phyloP scores from a whole-genome alignment of 345 rosid genomes.

The Isatis tinctoria region DNA sequence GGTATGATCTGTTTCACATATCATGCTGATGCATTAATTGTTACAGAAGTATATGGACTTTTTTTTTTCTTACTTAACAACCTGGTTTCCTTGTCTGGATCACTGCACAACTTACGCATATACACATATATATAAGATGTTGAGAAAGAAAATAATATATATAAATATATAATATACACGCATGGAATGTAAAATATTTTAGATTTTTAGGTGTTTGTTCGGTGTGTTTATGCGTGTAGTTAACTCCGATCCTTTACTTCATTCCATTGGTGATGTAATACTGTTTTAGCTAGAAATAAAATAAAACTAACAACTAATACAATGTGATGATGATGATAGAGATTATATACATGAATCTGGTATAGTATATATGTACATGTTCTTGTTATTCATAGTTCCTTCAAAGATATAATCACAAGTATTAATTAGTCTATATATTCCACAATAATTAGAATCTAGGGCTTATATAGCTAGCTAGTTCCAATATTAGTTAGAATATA shows the following conservation, averaged over 20 bases:
- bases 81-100: slow-evolving; percentile 20
- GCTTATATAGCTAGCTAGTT: slow-evolving; percentile 10
- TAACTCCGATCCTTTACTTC: neutral
- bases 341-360: neutral
- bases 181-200: neutral
- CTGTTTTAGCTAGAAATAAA: neutral
- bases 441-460: neutral
- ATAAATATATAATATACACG: neutral
- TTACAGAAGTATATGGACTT: neutral
- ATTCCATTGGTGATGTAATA: neutral
- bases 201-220: slow-evolving; percentile 21
- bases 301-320: neutral
- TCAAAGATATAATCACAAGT: neutral
- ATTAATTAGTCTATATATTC: neutral
- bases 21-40: slow-evolving; percentile 24
- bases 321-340: neutral
- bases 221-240: slow-evolving; percentile 19
- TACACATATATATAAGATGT: no score
- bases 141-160: no score
- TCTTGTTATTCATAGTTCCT: neutral
- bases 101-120: slow-evolving; percentile 5
- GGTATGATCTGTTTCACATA: slow-evolving; percentile 24
- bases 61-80: neutral
- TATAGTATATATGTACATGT: neutral
- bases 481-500: neutral